A percentile compares a stretch with the other conserved stretches of the same genome.
Conservation (phyloP, 2,329 filamentous ascomycete genomes). For the Plenodomus lindquistii region DNA sequence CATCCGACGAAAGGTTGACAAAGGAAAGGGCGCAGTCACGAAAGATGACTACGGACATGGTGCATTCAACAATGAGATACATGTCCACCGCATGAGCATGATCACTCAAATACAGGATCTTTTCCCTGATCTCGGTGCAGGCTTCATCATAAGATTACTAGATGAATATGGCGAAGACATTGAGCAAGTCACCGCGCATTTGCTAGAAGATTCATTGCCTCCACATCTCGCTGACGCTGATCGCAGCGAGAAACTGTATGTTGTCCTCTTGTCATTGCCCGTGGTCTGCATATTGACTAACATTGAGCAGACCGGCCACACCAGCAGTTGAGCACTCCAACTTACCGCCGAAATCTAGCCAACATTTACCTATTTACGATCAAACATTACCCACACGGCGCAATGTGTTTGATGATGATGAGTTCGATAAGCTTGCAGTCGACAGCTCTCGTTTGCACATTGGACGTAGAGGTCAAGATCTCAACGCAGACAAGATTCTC, state of each 20-base stretch:
- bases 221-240: conserved; percentile 67
- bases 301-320: conserved; percentile 18
- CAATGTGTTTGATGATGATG: conserved; percentile 76
- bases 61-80: conserved; percentile 55
- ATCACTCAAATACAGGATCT: conserved; percentile 91
- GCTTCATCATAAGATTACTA: conserved; percentile 77
- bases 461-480: conserved; percentile 68
- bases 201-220: conserved; percentile 78
- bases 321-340: conserved; percentile 27
- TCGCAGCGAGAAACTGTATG: conserved; percentile 64
- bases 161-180: conserved; percentile 77
- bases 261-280: background rate
- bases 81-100: conserved; percentile 80
- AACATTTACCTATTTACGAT: conserved; percentile 20
- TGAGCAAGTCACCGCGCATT: conserved; percentile 78
- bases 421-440: conserved; percentile 72
- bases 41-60: conserved; percentile 42
- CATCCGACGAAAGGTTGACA: conserved; percentile 62
- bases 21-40: conserved; percentile 62
- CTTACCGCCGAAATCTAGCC: conserved; percentile 65
- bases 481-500: conserved; percentile 74
- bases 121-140: conserved; percentile 84
- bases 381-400: conserved; percentile 57
- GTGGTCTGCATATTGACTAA: conserved; percentile 11
- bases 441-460: conserved; percentile 73